Evolutionary conservation across 1,284 basidiomycete genomes (phyloP), one percentile per base, ranked within the genome.

Genomic region (Leccinum subrobustum): DNA sequence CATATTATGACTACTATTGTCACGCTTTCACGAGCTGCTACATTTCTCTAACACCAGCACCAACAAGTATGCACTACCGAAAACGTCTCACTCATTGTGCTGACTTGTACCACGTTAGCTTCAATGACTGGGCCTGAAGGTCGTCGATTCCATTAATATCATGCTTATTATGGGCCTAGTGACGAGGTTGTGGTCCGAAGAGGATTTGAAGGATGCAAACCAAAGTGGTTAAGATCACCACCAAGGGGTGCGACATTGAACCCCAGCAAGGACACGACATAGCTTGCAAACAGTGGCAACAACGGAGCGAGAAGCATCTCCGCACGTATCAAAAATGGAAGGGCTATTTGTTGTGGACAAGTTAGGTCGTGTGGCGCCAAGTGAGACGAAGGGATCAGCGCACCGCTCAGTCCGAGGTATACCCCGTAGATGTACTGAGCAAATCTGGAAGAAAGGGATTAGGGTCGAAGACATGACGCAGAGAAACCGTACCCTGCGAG

Each of bases 371-470:
- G 20, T 54, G 47, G 52, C 53, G 53, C 44, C 53, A 37, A 51
- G 48, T 11, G 18, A 39, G 53, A 42, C 44, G 57, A 57, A 20
- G 51, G 16, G 53, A 62, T 73, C 52, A 44, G 58, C 72, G 73
- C 67, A 89, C 90, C 89, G 69, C 87, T 93, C 63, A 96, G 82
- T 7, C 95, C 95, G 37, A 96, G 83, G 75, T 96, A 96, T 23
- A 93, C 82, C 48, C 95, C 92, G 73, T 96, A 96, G 35, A 88
- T 85, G 72, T 96, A 97, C 74, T 96, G 95, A 3, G 88, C 85
- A 64, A 92, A 88, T 37, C 91, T 91, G 37, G 1, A 6, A 6
- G 67, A 25, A 44, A 39, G 8, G 39, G 29, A 20, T 68, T 27
- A 73, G 54, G 44, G 27, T n/a, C 27, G 4, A 9, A 57, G 23